Conservation (phyloP, 495 filamentous ascomycete species). For the Aspergillus incahuasiensis region DNA sequence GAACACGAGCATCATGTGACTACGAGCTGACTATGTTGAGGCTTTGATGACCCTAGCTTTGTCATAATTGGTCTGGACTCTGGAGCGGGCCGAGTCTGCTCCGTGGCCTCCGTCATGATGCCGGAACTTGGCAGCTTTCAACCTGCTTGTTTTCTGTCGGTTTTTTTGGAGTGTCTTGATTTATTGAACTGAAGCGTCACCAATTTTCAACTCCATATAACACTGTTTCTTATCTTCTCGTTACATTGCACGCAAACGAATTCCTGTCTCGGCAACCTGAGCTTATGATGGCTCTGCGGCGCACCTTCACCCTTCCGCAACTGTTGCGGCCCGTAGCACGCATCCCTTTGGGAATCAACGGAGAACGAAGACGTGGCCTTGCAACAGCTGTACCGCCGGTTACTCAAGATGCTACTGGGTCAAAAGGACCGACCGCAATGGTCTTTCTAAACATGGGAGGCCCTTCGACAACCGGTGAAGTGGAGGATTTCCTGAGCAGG, state of each 20-base stretch:
- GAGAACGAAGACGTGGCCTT: slow-evolving; percentile 33
- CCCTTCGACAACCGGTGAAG: slow-evolving; percentile 81
- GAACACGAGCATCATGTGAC: slow-evolving; percentile 41
- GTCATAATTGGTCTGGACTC: slow-evolving; percentile 27
- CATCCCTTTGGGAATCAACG: slow-evolving; percentile 23
- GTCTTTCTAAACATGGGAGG: slow-evolving; percentile 99
- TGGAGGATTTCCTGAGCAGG: slow-evolving; percentile 85
- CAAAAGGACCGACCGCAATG: slow-evolving; percentile 81
- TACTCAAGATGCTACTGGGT: slow-evolving; percentile 59
- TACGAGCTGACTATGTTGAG: slow-evolving; percentile 6
- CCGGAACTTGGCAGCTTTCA: neutral
- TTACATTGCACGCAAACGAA: neutral
- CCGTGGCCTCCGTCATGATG: slow-evolving; percentile 20
- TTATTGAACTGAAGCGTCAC: too few relatives aligned
- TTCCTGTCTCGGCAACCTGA: neutral
- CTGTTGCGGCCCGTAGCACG: slow-evolving; percentile 25
- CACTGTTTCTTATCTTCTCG: neutral
- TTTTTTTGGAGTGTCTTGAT: neutral
- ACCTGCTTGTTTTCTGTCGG: neutral
- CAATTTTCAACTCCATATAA: neutral
- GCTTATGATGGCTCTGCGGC: slow-evolving; percentile 36
- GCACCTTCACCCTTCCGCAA: slow-evolving; percentile 27
- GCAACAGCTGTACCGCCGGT: slow-evolving; percentile 71
- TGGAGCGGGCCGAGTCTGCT: slow-evolving; percentile 2
- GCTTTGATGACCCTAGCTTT: slow-evolving; percentile 25